Conservation (phyloP, 1,139 yeast species). For the Suhomyces kunorum region DNA sequence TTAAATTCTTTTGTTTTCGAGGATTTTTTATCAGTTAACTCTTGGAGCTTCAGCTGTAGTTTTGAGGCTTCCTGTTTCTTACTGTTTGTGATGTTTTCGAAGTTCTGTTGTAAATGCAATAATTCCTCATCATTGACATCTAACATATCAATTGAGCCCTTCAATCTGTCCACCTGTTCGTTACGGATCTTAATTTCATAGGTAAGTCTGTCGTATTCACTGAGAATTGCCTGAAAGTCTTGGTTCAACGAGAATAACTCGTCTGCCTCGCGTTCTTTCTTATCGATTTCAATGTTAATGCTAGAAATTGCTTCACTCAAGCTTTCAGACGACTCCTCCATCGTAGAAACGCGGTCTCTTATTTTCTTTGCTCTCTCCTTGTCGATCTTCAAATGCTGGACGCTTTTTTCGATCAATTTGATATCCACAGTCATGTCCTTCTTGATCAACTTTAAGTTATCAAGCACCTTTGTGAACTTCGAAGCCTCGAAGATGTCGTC, state of each 20-base stretch:
- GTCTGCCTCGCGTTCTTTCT: conserved; percentile 60
- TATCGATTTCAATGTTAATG: conserved; percentile 49
- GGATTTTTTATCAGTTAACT: conserved; percentile 21
- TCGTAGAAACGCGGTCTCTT: conserved; percentile 45
- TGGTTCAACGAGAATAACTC: conserved; percentile 74
- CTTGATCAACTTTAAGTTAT: conserved; percentile 69
- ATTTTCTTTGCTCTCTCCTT: conserved; percentile 70
- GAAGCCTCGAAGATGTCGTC: conserved; percentile 97
- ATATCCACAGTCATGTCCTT: conserved; percentile 79
- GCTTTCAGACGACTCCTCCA: conserved; percentile 45
- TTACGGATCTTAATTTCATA: conserved; percentile 46
- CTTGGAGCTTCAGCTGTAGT: conserved; percentile 23
- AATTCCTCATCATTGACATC: conserved; percentile 50
- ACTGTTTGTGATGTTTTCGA: conserved; percentile 37
- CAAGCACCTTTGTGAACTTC: conserved; percentile 88
- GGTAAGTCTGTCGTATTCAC: conserved; percentile 59
- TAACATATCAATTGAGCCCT: conserved; percentile 46
- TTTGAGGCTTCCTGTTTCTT: conserved; percentile 28
- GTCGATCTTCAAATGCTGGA: conserved; percentile 72
- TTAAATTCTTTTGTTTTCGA: conserved; percentile 37
- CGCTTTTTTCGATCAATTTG: conserved; percentile 73
- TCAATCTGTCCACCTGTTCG: conserved; percentile 53
- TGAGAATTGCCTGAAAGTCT: conserved; percentile 72
- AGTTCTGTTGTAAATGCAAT: conserved; percentile 51
- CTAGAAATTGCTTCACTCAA: conserved; percentile 52